Evolutionary conservation across 495 filamentous ascomycete species (phyloP).

Genomic region (Penicillium psychrofluorescens): DNA sequence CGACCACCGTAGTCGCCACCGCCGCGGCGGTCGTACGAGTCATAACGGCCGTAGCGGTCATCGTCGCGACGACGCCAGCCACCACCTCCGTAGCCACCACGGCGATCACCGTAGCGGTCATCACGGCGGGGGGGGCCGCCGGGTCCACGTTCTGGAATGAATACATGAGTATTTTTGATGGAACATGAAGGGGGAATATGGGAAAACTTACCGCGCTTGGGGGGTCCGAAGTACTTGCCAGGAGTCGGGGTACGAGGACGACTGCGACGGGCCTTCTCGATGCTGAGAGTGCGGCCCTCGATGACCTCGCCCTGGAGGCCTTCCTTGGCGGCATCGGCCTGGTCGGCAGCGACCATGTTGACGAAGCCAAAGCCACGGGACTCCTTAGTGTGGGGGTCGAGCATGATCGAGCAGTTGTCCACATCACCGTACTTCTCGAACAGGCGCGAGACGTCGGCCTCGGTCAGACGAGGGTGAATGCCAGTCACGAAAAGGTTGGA

Average conservation of each 20-base stretch:
- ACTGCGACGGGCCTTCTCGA: constrained; percentile 95
- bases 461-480: constrained; percentile 89
- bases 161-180: constrained; percentile 12
- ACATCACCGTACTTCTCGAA: constrained; percentile 99
- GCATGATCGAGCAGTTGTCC: constrained; percentile 99
- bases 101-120: constrained; percentile 50
- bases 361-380: constrained; percentile 99
- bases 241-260: constrained; percentile 93
- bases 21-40: constrained; percentile 49
- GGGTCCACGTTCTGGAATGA: constrained; percentile 43
- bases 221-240: constrained; percentile 98
- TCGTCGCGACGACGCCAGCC: constrained; percentile 40
- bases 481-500: constrained; percentile 99
- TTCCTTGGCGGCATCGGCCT: constrained; percentile 94
- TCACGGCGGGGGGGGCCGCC: constrained; percentile 36
- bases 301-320: constrained; percentile 91
- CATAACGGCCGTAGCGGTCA: constrained; percentile 50
- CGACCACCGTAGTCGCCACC: constrained; percentile 48
- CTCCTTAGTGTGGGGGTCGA: constrained; percentile 95
- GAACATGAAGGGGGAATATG: constrained; percentile 2
- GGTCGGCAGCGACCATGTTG: constrained; percentile 91
- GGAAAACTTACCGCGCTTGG: constrained; percentile 77
- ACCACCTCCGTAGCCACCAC: constrained; percentile 44
- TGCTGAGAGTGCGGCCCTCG: constrained; percentile 92
- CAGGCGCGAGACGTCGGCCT: constrained; percentile 84